These are phyloP conservation scores for Penicillium paradoxum DNA, from an alignment of 495 filamentous ascomycete genomes.

Conservation along the genomic window DNA sequence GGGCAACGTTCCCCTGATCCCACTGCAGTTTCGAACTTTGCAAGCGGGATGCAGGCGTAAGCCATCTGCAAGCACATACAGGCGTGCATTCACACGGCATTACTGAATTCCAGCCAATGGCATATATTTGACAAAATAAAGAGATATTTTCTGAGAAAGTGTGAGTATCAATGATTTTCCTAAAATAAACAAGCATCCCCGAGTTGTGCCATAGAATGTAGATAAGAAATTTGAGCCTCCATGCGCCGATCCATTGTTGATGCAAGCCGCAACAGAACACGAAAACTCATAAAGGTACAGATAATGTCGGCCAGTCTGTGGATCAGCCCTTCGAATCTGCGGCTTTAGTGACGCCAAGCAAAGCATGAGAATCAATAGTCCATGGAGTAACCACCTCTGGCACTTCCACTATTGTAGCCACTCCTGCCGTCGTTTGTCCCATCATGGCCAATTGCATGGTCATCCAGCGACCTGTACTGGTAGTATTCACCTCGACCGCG, in stretches of 20 bases:
- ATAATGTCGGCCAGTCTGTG: neutral
- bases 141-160: neutral
- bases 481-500: slow-evolving; percentile 31
- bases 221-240: neutral
- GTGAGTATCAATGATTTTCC: neutral
- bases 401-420: slow-evolving; percentile 10
- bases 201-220: neutral
- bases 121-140: too few relatives aligned
- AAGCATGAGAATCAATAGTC: slow-evolving; percentile 30
- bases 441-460: slow-evolving; percentile 30
- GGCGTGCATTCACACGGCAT: too few relatives aligned
- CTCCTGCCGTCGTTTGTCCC: slow-evolving; percentile 30
- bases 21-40: too few relatives aligned
- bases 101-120: too few relatives aligned
- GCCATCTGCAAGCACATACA: too few relatives aligned
- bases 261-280: neutral
- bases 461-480: slow-evolving; percentile 39
- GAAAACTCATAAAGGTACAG: neutral
- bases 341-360: neutral
- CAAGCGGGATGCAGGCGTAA: too few relatives aligned
- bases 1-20: too few relatives aligned
- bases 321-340: neutral
- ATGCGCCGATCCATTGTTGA: slow-evolving; percentile 3
- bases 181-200: neutral
- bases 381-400: slow-evolving; percentile 30